Percentiles rank a stretch among this genome's conserved stretches.
Conservation (phyloP, 192 early-diverging fungal genomes). For the Piromyces sp. region DNA sequence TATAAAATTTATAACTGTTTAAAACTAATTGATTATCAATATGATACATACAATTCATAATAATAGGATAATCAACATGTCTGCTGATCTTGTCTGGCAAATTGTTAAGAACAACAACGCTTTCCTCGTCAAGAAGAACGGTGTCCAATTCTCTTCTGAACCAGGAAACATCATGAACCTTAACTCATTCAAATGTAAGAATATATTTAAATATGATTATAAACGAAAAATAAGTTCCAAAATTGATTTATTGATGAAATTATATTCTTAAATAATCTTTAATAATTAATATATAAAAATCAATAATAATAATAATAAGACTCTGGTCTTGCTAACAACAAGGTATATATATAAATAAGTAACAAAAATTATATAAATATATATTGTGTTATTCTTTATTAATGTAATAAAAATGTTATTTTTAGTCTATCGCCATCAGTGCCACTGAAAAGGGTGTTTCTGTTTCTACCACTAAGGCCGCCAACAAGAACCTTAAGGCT, state of each 20-base stretch:
- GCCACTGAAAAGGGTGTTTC: conserved; percentile 37
- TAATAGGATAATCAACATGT: neutral
- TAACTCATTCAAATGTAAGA: conserved; percentile 52
- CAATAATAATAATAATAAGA: neutral
- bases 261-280: neutral
- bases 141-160: conserved; percentile 53
- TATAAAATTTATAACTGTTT: no score
- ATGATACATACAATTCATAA: neutral
- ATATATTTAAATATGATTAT: neutral
- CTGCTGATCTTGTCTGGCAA: conserved; percentile 28
- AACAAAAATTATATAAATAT: no score
- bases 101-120: conserved; percentile 59
- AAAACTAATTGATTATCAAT: no score
- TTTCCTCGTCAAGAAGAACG: conserved; percentile 67
- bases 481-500: neutral
- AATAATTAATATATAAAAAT: neutral
- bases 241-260: no score
- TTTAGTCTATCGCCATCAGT: conserved; percentile 42
- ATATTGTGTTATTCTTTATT: no score
- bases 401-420: no score
- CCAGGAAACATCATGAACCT: conserved; percentile 57
- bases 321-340: conserved; percentile 59
- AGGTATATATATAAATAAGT: conserved; percentile 20
- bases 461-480: neutral
- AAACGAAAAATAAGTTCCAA: no score